Evolutionary conservation across 169 alveolate species (phyloP).

Genomic region (Eimeria praecox): DNA sequence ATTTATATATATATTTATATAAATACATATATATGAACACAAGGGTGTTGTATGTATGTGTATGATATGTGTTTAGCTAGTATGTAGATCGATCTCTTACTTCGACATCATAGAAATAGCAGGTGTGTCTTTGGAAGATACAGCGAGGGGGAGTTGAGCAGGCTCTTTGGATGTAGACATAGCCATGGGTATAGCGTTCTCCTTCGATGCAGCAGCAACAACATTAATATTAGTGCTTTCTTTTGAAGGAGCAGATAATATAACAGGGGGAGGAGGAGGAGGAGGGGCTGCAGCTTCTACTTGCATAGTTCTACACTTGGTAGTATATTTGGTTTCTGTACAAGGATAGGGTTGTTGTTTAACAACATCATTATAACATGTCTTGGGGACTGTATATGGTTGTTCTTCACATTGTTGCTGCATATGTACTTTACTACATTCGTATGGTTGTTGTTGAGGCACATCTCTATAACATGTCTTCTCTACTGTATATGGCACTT

Average conservation of each 20-base stretch:
- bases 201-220: not conserved
- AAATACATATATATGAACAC: no score
- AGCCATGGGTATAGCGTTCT: not conserved
- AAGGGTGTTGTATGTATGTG: no score
- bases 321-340: constrained; percentile 62
- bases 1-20: no score
- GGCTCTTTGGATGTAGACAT: not conserved
- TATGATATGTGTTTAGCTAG: no score
- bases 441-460: constrained; percentile 52
- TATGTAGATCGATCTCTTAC: no score
- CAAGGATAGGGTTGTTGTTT: constrained; percentile 75
- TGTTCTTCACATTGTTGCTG: constrained; percentile 67
- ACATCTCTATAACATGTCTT: constrained; percentile 68
- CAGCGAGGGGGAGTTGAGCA: not conserved
- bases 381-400: constrained; percentile 54
- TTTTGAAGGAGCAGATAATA: not conserved
- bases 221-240: not conserved
- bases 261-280: not conserved
- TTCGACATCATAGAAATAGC: not conserved
- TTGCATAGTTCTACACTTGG: constrained; percentile 6
- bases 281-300: constrained; percentile 26
- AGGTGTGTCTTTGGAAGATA: not conserved
- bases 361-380: constrained; percentile 77
- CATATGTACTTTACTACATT: constrained; percentile 36
- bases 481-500: constrained; percentile 60